phyloP scores from a whole-genome alignment of 495 filamentous ascomycete genomes.

The Penicillium macrosclerotiorum region DNA sequence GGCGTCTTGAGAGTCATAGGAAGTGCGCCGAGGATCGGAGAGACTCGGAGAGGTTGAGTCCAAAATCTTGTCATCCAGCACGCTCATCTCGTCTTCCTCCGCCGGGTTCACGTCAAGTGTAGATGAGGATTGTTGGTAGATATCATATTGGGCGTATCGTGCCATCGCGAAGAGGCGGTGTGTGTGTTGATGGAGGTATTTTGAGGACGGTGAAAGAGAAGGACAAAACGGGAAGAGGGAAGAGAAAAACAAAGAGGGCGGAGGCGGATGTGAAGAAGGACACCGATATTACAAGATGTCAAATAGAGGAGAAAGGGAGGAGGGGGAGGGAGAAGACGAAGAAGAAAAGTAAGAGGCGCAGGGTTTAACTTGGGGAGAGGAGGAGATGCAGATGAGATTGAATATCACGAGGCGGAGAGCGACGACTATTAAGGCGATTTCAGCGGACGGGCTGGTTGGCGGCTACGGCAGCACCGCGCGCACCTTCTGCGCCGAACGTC shows the following conservation, averaged over 20 bases:
- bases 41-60: conserved; percentile 69
- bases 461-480: no score
- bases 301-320: background rate
- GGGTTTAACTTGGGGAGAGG: no score
- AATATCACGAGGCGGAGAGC: no score
- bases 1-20: conserved; percentile 64
- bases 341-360: no score
- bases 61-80: conserved; percentile 83
- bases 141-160: conserved; percentile 52
- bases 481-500: no score
- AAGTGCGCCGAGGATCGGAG: conserved; percentile 64
- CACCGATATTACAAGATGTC: background rate
- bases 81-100: conserved; percentile 78
- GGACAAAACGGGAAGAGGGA: conserved; percentile 12
- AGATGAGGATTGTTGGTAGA: conserved; percentile 60
- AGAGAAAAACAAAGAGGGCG: background rate
- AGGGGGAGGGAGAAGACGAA: no score
- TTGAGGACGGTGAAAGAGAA: conserved; percentile 28
- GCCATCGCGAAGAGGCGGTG: conserved; percentile 41
- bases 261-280: background rate
- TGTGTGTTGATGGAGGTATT: conserved; percentile 11
- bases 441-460: no score
- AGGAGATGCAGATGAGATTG: no score
- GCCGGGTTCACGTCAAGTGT: conserved; percentile 64
- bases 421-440: no score